Evolutionary conservation across 1,284 basidiomycete genomes (phyloP).

Genomic region (Uromyces viciae-fabae): DNA sequence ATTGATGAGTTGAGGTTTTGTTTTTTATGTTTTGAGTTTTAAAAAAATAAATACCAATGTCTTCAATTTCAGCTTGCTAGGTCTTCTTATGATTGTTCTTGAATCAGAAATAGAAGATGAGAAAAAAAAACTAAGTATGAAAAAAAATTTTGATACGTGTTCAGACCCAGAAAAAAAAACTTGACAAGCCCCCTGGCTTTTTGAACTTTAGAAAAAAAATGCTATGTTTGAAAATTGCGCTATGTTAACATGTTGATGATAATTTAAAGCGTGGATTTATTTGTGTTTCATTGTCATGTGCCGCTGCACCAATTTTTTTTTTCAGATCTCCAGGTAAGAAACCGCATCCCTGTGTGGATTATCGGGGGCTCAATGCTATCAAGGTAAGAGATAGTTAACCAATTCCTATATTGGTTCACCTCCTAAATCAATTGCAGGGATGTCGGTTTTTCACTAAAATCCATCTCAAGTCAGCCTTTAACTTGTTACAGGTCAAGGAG

Average conservation of each 20-base stretch:
- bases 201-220: no score
- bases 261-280: slow-evolving; percentile 1
- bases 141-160: no score
- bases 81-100: no score
- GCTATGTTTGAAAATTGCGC: no score
- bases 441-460: slow-evolving; percentile 47
- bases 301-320: slow-evolving; percentile 43
- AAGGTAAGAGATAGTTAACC: slow-evolving; percentile 44
- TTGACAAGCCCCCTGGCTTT: no score
- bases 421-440: neutral
- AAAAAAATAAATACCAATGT: no score
- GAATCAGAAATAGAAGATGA: no score
- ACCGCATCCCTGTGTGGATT: slow-evolving; percentile 45
- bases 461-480: slow-evolving; percentile 52
- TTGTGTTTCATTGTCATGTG: neutral
- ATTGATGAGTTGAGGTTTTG: no score
- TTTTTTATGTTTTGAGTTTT: no score
- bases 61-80: no score
- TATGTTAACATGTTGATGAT: neutral
- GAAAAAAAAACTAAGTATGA: no score
- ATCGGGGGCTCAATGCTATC: slow-evolving; percentile 44
- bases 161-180: no score
- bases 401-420: slow-evolving; percentile 3
- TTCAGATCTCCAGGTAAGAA: neutral
- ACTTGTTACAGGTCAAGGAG: slow-evolving; percentile 51